These are phyloP conservation scores for Suillus ampliporus DNA, from an alignment of 768 basidiomycete species.

Conservation along the genomic window DNA sequence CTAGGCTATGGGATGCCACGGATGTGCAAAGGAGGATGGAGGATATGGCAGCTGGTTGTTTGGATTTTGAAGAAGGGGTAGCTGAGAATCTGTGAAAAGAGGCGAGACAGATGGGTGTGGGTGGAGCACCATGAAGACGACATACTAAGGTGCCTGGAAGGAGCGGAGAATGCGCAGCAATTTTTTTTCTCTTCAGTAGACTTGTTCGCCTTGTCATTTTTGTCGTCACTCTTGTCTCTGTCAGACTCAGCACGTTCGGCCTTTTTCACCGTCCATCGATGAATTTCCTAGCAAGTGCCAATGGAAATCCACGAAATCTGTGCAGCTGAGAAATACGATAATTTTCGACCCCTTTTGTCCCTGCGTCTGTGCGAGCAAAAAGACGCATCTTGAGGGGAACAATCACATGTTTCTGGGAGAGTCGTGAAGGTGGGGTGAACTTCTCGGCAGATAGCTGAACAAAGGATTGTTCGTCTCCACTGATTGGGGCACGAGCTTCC, in stretches of 20 bases:
- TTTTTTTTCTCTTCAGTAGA: conserved; percentile 30
- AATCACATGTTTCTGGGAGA: no score
- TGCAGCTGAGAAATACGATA: conserved; percentile 97
- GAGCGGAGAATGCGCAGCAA: conserved; percentile 74
- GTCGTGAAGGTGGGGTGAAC: no score
- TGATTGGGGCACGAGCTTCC: no score
- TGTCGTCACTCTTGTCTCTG: conserved; percentile 21
- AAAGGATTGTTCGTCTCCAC: no score
- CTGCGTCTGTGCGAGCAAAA: conserved; percentile 66
- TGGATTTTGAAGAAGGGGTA: conserved; percentile 35
- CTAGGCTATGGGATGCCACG: conserved; percentile 97
- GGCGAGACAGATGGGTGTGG: conserved; percentile 76
- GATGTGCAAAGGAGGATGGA: conserved; percentile 93
- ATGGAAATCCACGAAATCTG: conserved; percentile 98
- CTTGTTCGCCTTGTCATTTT: conserved; percentile 29
- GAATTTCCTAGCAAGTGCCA: conserved; percentile 73
- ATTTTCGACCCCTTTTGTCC: conserved; percentile 64
- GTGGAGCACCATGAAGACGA: conserved; percentile 91
- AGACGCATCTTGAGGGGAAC: no score
- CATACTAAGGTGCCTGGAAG: conserved; percentile 84
- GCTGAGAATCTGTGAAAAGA: conserved; percentile 84
- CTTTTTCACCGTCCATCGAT: conserved; percentile 57
- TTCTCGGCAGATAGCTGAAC: no score
- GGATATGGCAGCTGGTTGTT: conserved; percentile 42
- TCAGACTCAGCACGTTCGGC: conserved; percentile 30